These are phyloP conservation scores for Panellus pusillus DNA, from an alignment of 768 basidiomycete genomes.

Conservation along the genomic window DNA sequence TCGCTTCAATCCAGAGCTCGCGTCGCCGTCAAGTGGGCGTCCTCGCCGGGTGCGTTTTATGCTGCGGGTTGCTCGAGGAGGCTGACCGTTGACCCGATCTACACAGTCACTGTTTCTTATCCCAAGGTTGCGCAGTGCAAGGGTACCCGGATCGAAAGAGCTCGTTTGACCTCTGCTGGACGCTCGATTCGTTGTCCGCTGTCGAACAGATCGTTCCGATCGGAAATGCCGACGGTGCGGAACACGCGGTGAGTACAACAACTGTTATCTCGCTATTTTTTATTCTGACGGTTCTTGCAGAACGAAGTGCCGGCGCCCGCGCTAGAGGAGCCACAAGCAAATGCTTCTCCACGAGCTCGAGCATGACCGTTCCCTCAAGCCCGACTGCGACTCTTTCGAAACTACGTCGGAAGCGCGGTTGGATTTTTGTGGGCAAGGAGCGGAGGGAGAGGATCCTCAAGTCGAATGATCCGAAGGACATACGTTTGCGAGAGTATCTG, in stretches of 20 bases:
- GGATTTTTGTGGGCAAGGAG: conserved; percentile 4
- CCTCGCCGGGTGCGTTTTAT: conserved; percentile 8
- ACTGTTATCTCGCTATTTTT: no score
- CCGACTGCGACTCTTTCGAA: no score
- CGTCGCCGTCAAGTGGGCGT: conserved; percentile 12
- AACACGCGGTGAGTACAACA: no score
- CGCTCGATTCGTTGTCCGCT: conserved; percentile 11
- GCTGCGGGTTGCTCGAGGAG: background rate
- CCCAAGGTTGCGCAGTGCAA: conserved; percentile 43
- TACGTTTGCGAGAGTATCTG: no score
- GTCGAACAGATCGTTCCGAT: conserved; percentile 1
- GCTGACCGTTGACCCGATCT: background rate
- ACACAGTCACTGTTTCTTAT: conserved; percentile 30
- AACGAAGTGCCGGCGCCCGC: no score
- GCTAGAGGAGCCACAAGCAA: no score
- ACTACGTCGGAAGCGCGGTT: background rate
- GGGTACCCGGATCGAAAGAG: conserved; percentile 31
- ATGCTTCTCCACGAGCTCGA: no score
- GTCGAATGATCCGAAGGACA: background rate
- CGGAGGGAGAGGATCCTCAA: background rate
- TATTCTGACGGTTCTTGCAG: no score
- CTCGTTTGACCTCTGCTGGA: conserved; percentile 42
- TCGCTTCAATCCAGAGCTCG: conserved; percentile 8
- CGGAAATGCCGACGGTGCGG: background rate
- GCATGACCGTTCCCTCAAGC: no score